Evolutionary conservation across 768 basidiomycete species (phyloP).

Genomic region (Naematelia aurantialba): DNA sequence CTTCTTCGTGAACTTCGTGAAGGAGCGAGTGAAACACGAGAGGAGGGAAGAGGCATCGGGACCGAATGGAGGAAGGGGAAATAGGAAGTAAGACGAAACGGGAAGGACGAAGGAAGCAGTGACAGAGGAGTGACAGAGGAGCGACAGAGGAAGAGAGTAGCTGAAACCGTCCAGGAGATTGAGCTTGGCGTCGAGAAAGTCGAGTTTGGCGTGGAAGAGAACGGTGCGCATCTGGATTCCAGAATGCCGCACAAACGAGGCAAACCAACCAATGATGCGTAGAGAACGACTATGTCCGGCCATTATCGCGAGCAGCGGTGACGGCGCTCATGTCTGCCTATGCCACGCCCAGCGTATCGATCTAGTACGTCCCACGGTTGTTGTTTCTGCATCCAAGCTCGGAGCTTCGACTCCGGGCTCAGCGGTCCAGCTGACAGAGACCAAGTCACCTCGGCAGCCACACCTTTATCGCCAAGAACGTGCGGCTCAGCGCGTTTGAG

Average conservation of each 20-base stretch:
- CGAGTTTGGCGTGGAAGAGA: slow-evolving; percentile 38
- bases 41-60: neutral
- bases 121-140: neutral
- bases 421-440: neutral
- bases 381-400: neutral
- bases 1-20: too few relatives aligned
- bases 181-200: slow-evolving; percentile 42
- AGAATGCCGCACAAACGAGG: neutral
- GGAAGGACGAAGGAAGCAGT: too few relatives aligned
- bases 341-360: slow-evolving; percentile 39
- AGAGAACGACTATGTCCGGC: slow-evolving; percentile 45
- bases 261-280: slow-evolving; percentile 1
- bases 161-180: slow-evolving; percentile 24
- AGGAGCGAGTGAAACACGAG: neutral
- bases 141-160: neutral
- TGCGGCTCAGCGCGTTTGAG: slow-evolving; percentile 29
- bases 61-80: neutral
- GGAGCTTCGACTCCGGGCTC: neutral
- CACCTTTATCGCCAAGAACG: slow-evolving; percentile 38
- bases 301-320: slow-evolving; percentile 46
- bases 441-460: slow-evolving; percentile 45
- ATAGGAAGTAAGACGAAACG: neutral
- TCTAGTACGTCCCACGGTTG: slow-evolving; percentile 35
- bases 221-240: slow-evolving; percentile 23
- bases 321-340: slow-evolving; percentile 37